phyloP scores from a whole-genome alignment of 164 flowering plant genomes.

The Buxus sempervirens region DNA sequence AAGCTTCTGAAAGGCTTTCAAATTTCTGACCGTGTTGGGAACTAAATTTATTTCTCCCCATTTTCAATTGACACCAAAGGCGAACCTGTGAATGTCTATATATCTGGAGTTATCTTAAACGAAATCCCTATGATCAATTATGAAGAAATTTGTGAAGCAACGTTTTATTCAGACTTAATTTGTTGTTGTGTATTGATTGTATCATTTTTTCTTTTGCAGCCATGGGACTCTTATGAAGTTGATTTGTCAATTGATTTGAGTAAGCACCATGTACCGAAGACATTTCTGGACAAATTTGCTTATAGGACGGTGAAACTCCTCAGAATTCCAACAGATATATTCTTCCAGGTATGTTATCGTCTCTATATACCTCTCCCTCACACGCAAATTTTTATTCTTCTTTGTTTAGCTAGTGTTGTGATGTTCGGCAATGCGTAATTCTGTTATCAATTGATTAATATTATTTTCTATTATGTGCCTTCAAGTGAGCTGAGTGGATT shows the following conservation, averaged over 20 bases:
- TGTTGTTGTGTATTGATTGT: background rate
- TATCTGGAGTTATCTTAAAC: background rate
- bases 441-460: too few relatives aligned
- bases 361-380: too few relatives aligned
- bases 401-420: background rate
- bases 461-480: too few relatives aligned
- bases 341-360: slow-evolving; percentile 57
- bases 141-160: background rate
- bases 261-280: slow-evolving; percentile 86
- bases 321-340: slow-evolving; percentile 81
- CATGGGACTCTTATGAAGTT: slow-evolving; percentile 78
- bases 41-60: background rate
- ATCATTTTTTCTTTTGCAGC: slow-evolving; percentile 41
- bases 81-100: background rate
- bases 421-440: background rate
- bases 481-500: too few relatives aligned
- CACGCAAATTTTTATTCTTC: slow-evolving; percentile 4
- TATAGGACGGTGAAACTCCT: slow-evolving; percentile 81
- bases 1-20: background rate
- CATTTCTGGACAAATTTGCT: slow-evolving; percentile 74
- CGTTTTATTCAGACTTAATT: background rate
- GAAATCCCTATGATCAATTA: too few relatives aligned
- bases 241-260: slow-evolving; percentile 71
- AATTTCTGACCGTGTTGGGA: background rate
- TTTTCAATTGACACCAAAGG: background rate